Evolutionary conservation across 495 filamentous ascomycete species (phyloP).

Genomic region (Hypoxylon crocopeplum): DNA sequence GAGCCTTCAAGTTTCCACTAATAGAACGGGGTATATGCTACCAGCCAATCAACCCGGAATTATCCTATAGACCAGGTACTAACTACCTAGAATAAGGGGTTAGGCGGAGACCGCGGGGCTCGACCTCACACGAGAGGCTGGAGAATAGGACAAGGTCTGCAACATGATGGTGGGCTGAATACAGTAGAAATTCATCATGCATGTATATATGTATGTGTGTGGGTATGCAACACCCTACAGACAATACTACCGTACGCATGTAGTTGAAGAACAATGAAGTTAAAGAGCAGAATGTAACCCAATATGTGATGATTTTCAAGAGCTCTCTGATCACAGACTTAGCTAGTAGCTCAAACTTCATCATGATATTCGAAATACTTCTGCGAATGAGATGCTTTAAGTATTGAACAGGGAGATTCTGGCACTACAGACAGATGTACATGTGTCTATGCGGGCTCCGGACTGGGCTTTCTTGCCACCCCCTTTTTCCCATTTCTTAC

Average conservation of each 20-base stretch:
- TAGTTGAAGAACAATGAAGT: background rate
- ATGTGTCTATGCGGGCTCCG: too few species aligned
- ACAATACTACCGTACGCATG: background rate
- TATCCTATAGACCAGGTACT: background rate
- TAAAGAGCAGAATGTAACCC: constrained; percentile 9
- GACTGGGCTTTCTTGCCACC: constrained; percentile 6
- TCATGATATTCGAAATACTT: too few species aligned
- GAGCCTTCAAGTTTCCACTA: constrained; percentile 23
- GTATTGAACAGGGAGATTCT: too few species aligned
- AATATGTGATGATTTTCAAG: background rate
- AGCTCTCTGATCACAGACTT: background rate
- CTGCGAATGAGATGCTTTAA: too few species aligned
- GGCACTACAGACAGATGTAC: too few species aligned
- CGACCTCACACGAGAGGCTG: background rate
- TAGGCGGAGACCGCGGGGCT: constrained; percentile 23
- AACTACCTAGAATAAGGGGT: constrained; percentile 13
- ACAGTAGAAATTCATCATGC: background rate
- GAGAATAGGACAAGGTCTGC: background rate
- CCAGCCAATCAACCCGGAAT: background rate
- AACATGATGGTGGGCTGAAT: background rate
- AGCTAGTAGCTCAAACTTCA: background rate
- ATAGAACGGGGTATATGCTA: constrained; percentile 6
- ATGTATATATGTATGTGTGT: background rate
- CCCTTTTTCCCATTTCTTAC: constrained; percentile 19
- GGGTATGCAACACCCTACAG: constrained; percentile 1